Evolutionary conservation across 2,329 filamentous ascomycete species (phyloP), one percentile per base, ranked within the genome.

Genomic region (Macrophomina phaseolina): DNA sequence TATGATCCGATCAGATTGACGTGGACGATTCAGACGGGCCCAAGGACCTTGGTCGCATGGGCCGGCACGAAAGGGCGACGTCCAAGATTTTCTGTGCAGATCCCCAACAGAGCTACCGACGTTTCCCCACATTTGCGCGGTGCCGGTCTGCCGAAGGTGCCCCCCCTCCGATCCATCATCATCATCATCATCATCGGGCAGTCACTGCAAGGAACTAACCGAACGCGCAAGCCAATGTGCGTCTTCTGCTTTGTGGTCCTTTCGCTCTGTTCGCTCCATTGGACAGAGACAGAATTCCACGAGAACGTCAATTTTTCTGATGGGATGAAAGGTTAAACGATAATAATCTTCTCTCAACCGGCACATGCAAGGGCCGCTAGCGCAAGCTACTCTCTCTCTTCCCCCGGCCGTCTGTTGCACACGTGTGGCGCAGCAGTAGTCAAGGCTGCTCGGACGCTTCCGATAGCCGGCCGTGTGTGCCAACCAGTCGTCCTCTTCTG

Each of bases 111-210:
- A 23, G 23, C 23, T 23, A 23, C 46, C 42, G 18, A 52, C 45
- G 42, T 53, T 64, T 48, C 48, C 61, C 61, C 51, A 45, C 61
- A 64, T 45, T 6, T 61, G 23, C 16, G 30, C 16, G 42, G 36
- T 62, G 42, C 58, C 42, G 45, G 58, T 16, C 18, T 61, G 14
- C 56, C 56, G 56, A 61, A 18, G 23, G 36, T 38, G 36, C 36
- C 7, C 55, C 28, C 56, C 16, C 16, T 16, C 14, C 30, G 45
- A 14, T 9, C 30, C 56, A 61, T 48, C 56, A 12, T 30, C 12
- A 46, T 5, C 8, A 36, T 23, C 23, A 23, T 23, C 23, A 23
- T 23, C 23, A 23, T 2, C 23, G 23, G 23, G 23, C 23, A 23
- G 23, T 23, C 23, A 23, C 23, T 23, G 23, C 3, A 23, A 23